Conservation (phyloP, 208 protist genomes). For the Leishmania gerbilli region DNA sequence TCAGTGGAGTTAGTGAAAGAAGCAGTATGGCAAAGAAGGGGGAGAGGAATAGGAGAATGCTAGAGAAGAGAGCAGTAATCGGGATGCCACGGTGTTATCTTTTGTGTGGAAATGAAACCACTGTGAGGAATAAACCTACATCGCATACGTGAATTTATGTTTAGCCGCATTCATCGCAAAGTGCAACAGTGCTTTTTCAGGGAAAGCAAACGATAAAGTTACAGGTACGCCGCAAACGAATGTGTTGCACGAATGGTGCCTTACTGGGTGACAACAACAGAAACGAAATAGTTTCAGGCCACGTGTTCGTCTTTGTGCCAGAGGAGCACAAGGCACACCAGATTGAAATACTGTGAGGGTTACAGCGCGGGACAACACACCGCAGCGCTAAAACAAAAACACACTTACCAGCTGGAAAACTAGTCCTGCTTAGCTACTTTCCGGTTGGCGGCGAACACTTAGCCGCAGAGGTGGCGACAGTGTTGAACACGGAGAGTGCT, state of each 20-base stretch:
- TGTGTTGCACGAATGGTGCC: not conserved
- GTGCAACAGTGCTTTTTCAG: not conserved
- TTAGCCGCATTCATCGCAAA: not conserved
- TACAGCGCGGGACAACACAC: not conserved
- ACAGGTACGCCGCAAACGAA: not conserved
- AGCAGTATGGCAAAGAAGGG: not conserved
- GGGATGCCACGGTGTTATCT: not conserved
- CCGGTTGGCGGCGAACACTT: constrained; percentile 23
- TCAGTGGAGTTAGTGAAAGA: not conserved
- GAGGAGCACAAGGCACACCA: not conserved
- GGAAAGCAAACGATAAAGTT: not conserved
- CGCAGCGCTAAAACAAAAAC: not conserved
- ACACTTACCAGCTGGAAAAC: not conserved
- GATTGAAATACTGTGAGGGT: constrained; percentile 2
- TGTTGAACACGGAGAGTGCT: constrained; percentile 87
- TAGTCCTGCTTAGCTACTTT: constrained; percentile 1
- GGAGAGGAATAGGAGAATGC: not conserved
- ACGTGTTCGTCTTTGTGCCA: not conserved
- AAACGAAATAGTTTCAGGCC: not conserved
- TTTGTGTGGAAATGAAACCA: not conserved
- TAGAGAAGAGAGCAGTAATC: constrained; percentile 11
- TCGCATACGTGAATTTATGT: not conserved
- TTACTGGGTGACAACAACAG: not conserved
- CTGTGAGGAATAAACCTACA: not conserved
- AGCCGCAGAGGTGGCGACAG: constrained; percentile 42